phyloP scores from a whole-genome alignment of 129 eudicot species.

The Saussurea involucrata region DNA sequence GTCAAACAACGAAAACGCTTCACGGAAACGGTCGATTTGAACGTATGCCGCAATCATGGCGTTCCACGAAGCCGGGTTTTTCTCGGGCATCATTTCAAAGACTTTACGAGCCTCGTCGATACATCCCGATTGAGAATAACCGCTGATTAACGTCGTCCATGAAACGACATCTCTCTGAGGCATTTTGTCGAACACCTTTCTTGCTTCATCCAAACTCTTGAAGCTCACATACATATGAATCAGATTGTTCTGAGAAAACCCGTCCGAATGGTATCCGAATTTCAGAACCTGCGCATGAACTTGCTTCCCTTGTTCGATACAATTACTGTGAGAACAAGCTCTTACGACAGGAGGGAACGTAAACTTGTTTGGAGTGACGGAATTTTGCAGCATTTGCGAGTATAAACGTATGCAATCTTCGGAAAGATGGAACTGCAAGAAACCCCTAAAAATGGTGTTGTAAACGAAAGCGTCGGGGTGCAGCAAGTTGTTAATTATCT shows the following conservation, averaged over 20 bases:
- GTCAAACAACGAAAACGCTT: conserved; percentile 47
- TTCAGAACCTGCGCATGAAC: conserved; percentile 53
- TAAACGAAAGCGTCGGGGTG: no score
- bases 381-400: conserved; percentile 35
- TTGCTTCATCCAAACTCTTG: conserved; percentile 42
- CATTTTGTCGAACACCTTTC: conserved; percentile 50
- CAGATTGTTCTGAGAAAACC: conserved; percentile 48
- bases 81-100: conserved; percentile 45
- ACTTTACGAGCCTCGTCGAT: conserved; percentile 45
- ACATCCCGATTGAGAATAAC: conserved; percentile 45
- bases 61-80: conserved; percentile 46
- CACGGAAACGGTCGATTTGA: conserved; percentile 43
- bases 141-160: conserved; percentile 58
- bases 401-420: conserved; percentile 41
- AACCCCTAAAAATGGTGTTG: conserved; percentile 54
- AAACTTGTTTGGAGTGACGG: conserved; percentile 41
- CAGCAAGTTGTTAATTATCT: no score
- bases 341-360: conserved; percentile 52
- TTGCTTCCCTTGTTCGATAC: conserved; percentile 40
- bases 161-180: conserved; percentile 40
- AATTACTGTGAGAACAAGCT: conserved; percentile 38
- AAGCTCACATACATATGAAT: conserved; percentile 57
- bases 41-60: conserved; percentile 60
- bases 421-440: conserved; percentile 24
- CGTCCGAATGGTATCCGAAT: conserved; percentile 42